phyloP scores from a whole-genome alignment of 75 land plant species.

The Picea glauca region DNA sequence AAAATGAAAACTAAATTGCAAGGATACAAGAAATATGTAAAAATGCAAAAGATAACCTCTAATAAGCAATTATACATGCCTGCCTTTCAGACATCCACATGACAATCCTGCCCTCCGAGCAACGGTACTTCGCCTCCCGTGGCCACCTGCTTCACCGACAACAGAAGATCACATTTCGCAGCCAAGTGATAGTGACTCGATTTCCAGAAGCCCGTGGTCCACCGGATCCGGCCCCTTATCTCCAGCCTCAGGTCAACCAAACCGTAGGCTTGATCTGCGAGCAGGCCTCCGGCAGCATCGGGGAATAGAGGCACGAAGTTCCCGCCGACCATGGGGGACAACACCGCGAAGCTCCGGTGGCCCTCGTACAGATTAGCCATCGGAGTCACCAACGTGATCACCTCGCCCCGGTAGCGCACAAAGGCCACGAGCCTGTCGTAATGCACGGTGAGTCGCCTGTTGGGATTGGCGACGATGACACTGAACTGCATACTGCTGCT shows the following conservation, averaged over 20 bases:
- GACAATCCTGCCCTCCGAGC: conserved; percentile 26
- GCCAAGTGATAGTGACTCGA: conserved; percentile 10
- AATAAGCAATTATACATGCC: too few species aligned
- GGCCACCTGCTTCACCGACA: conserved; percentile 31
- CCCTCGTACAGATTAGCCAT: conserved; percentile 15
- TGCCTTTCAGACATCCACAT: conserved; percentile 24
- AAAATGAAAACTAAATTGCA: too few species aligned
- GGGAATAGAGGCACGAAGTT: conserved; percentile 13
- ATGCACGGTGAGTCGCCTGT: conserved; percentile 4
- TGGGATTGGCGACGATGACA: conserved; percentile 17
- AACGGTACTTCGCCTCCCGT: conserved; percentile 27
- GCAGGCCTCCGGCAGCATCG: not conserved
- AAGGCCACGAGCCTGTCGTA: conserved; percentile 20
- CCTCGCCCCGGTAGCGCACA: conserved; percentile 16
- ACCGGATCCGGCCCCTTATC: conserved; percentile 19
- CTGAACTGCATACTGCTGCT: conserved; percentile 27
- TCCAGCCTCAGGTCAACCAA: conserved; percentile 17
- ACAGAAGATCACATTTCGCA: conserved; percentile 22
- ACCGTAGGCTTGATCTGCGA: conserved; percentile 20
- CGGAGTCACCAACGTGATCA: conserved; percentile 13
- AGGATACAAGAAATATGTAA: too few species aligned
- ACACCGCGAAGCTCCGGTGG: not conserved
- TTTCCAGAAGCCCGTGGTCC: conserved; percentile 15
- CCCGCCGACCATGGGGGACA: conserved; percentile 14
- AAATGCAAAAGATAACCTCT: too few species aligned